Conservation (phyloP, 2,329 filamentous ascomycete species). For the Fusarium sp. region DNA sequence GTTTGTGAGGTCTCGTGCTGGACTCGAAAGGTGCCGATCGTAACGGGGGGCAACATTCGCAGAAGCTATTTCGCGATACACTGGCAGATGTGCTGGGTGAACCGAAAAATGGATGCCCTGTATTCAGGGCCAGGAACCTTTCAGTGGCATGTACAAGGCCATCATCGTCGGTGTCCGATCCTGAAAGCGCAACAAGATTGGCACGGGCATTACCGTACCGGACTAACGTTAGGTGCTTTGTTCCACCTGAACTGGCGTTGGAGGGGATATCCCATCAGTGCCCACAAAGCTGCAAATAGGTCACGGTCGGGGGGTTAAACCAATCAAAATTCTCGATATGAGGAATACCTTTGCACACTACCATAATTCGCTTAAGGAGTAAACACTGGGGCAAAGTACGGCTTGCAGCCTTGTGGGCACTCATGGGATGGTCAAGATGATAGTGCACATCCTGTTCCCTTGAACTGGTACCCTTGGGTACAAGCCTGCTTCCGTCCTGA, state of each 20-base stretch:
- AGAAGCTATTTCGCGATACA: background rate
- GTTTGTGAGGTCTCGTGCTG: background rate
- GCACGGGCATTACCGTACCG: background rate
- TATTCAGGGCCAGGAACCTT: background rate
- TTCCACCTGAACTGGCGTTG: background rate
- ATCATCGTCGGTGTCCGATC: background rate
- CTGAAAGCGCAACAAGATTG: background rate
- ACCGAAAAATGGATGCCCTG: background rate
- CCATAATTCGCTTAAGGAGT: too few species aligned
- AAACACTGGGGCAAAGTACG: too few species aligned
- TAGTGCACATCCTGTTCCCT: background rate
- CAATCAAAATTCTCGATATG: too few species aligned
- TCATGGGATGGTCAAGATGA: background rate
- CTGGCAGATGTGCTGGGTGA: background rate
- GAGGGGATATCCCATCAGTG: too few species aligned
- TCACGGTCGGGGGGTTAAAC: too few species aligned
- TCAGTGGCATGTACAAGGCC: background rate
- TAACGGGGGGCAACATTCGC: background rate
- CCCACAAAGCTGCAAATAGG: too few species aligned
- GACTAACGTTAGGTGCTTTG: background rate
- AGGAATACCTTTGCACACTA: too few species aligned
- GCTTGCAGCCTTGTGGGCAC: too few species aligned
- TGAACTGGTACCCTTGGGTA: slow-evolving; percentile 5
- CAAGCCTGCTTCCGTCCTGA: background rate
- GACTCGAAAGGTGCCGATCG: background rate